Evolutionary conservation across 2,329 filamentous ascomycete genomes (phyloP).

Genomic region (Torrubiella hemipterigena): DNA sequence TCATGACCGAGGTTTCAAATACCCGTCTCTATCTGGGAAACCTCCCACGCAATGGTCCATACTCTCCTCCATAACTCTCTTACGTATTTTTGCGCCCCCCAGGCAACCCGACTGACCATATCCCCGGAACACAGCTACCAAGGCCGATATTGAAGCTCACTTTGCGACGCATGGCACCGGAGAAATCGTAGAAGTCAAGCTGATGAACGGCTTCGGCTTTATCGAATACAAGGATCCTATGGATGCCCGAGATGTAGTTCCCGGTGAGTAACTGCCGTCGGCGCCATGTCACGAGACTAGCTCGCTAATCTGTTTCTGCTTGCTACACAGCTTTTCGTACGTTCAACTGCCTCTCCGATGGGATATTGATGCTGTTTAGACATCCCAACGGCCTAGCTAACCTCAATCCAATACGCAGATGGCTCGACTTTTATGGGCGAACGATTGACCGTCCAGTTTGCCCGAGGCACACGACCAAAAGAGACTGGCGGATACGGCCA

Average conservation of each 20-base stretch:
- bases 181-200: constrained; percentile 97
- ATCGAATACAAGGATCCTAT: constrained; percentile 98
- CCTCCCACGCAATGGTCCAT: constrained; percentile 82
- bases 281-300: constrained; percentile 1
- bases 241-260: constrained; percentile 96
- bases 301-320: constrained; percentile 10
- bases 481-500: constrained; percentile 32
- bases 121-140: constrained; percentile 60
- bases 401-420: constrained; percentile 56
- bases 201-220: constrained; percentile 99
- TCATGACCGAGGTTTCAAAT: constrained; percentile 80
- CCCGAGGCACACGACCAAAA: constrained; percentile 63
- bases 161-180: constrained; percentile 93
- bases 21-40: constrained; percentile 97
- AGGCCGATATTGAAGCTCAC: constrained; percentile 90
- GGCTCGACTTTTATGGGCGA: constrained; percentile 97
- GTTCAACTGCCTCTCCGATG: too few species aligned
- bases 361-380: neutral
- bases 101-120: constrained; percentile 31
- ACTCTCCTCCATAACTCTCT: constrained; percentile 8
- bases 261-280: constrained; percentile 51
- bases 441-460: constrained; percentile 95
- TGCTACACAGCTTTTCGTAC: constrained; percentile 44
- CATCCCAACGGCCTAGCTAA: constrained; percentile 11
- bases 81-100: constrained; percentile 14